These are phyloP conservation scores for Coemansia sp. DNA, from an alignment of 192 early-diverging fungal genomes.

Conservation along the genomic window DNA sequence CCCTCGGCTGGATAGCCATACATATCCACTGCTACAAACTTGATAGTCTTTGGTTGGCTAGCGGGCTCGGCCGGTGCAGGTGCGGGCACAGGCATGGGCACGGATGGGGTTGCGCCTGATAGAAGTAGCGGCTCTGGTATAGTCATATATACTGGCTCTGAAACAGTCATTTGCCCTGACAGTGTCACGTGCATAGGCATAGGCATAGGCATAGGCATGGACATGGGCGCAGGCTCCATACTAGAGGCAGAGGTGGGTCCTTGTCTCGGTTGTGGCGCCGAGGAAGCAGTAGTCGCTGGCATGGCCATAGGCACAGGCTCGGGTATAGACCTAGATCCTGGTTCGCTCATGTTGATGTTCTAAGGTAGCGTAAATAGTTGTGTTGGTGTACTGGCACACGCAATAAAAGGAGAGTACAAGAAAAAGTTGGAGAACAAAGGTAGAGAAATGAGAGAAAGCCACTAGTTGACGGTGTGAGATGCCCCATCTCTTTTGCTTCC, in stretches of 20 bases:
- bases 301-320: background rate
- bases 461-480: background rate
- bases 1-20: background rate
- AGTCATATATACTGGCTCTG: background rate
- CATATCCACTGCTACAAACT: background rate
- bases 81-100: background rate
- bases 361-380: background rate
- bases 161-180: background rate
- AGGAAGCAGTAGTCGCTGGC: background rate
- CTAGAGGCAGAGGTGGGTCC: background rate
- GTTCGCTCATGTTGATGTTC: background rate
- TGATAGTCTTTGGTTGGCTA: background rate
- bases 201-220: background rate
- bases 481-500: background rate
- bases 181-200: background rate
- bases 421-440: background rate
- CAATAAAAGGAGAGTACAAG: slow-evolving; percentile 9
- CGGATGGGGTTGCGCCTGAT: background rate
- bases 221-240: background rate
- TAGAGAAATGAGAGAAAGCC: slow-evolving; percentile 9
- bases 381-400: background rate
- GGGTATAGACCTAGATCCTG: slow-evolving; percentile 1
- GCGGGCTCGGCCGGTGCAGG: background rate
- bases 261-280: background rate
- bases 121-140: background rate